Base-by-base conservation (phyloP, 2,329 filamentous ascomycete genomes). In the Paracoccidioides lutzii region DNA sequence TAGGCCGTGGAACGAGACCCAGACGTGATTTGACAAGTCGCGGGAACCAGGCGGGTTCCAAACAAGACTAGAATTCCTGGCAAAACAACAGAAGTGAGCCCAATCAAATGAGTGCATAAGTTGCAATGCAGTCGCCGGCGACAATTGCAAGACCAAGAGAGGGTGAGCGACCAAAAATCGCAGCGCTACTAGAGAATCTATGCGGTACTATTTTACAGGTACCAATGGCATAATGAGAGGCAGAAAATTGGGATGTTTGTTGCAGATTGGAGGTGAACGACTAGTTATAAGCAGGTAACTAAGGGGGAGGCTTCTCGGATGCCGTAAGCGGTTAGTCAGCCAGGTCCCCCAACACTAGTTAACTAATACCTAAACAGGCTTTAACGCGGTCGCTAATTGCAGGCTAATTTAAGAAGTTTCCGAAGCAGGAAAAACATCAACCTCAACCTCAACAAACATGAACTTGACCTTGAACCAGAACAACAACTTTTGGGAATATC, bases 111-210 rank as follows among this genome's bases (percentile, higher is more conserved):
- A 44, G 41, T 14, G 33, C n/a, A 2, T 8, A 45, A 53, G 52
- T 5, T 45, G 32, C 32, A 43, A 28, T 22, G 33, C 12, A 4
- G 44, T 54, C 53, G 53, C 53, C 53, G 35, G 53, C 53, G 44
- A 54, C 53, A 41, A 54, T 44, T 53, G 52, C 41, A 41, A 43
- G 38, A 22, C 41, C 40, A 44, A 53, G 35, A 5, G 53, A 54
- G 33, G 15, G 53, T 42, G 43, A 43, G 35, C 9, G 53, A 48
- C 53, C 15, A 32, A 38, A 43, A n/a, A 41, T 44, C 40, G 41
- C 52, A n/a, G 41, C 15, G 30, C 10, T 44, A 14, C 9, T 38
- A 45, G 28, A 22, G 37, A 52, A 37, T 30, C 12, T 41, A n/a
- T 38, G 35, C 22, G 49, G 5, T 2, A 15, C 15, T n/a, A 30